Conservation (phyloP, 164 flowering plant species). For the Vitis rotundifolia region DNA sequence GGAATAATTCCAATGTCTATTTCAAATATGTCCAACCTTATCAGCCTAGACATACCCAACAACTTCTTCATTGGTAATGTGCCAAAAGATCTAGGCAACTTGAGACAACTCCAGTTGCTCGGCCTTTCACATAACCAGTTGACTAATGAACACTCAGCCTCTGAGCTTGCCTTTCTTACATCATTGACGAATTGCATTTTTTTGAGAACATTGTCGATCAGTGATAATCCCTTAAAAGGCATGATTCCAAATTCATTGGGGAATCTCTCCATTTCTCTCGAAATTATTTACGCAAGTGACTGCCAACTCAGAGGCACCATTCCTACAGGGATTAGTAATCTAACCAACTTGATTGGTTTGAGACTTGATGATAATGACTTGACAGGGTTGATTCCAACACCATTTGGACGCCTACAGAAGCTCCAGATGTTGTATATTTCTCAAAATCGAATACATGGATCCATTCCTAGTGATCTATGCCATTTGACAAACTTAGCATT, state of each 20-base stretch:
- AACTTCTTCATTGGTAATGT: not conserved
- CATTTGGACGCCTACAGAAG: not conserved
- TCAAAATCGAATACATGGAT: not conserved
- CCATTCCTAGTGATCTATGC: not conserved
- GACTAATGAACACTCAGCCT: not conserved
- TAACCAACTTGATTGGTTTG: not conserved
- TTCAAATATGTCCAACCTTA: too few species aligned
- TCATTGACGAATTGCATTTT: conserved; percentile 5
- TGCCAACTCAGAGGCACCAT: not conserved
- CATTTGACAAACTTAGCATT: not conserved
- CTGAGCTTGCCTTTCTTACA: not conserved
- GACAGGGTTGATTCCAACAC: not conserved
- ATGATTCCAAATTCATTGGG: conserved; percentile 1
- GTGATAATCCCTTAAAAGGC: not conserved
- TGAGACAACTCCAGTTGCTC: not conserved
- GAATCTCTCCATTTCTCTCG: conserved; percentile 1
- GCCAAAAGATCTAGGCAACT: conserved; percentile 1
- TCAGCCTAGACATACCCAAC: too few species aligned
- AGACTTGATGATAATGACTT: not conserved
- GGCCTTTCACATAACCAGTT: not conserved
- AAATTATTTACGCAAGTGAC: not conserved
- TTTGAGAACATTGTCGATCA: not conserved
- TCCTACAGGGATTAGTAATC: not conserved
- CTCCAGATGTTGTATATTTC: not conserved
- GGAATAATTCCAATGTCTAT: too few species aligned